Percentiles rank a stretch among this genome's conserved stretches.
Evolutionary conservation across 1,139 yeast genomes (phyloP).

Genomic region (Debaryomyces robertsiae): DNA sequence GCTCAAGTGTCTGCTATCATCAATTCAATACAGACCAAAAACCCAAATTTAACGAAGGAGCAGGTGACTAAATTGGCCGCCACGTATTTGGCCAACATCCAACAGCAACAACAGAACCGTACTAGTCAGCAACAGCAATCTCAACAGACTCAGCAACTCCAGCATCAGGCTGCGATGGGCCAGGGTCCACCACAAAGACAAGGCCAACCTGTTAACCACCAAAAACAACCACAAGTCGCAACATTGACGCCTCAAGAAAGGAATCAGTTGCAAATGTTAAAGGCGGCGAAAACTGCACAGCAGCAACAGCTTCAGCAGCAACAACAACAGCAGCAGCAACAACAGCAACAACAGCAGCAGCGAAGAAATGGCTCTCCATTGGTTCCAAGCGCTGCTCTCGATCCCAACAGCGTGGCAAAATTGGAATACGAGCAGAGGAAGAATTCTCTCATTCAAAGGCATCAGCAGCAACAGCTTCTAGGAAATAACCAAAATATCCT

Average conservation of each 20-base stretch:
- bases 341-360: conserved; percentile 16
- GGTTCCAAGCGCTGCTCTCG: conserved; percentile 21
- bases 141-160: conserved; percentile 21
- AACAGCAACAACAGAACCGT: conserved; percentile 49
- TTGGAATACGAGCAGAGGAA: conserved; percentile 34
- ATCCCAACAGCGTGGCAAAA: conserved; percentile 24
- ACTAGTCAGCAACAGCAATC: conserved; percentile 32
- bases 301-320: conserved; percentile 30
- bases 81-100: conserved; percentile 62
- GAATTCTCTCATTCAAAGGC: conserved; percentile 30
- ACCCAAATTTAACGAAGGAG: conserved; percentile 68
- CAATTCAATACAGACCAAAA: conserved; percentile 66
- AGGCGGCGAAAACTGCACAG: conserved; percentile 37
- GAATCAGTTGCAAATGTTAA: conserved; percentile 40
- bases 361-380: conserved; percentile 18
- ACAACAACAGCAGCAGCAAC: conserved; percentile 17
- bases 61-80: conserved; percentile 77
- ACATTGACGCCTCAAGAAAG: conserved; percentile 41
- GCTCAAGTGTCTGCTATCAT: conserved; percentile 73
- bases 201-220: conserved; percentile 11
- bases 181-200: conserved; percentile 12
- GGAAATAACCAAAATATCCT: conserved; percentile 2
- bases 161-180: conserved; percentile 10
- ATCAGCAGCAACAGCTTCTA: conserved; percentile 23
- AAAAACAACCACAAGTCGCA: conserved; percentile 31